phyloP scores from a whole-genome alignment of 78 protist genomes.

The Dictyostelium capitatum region DNA sequence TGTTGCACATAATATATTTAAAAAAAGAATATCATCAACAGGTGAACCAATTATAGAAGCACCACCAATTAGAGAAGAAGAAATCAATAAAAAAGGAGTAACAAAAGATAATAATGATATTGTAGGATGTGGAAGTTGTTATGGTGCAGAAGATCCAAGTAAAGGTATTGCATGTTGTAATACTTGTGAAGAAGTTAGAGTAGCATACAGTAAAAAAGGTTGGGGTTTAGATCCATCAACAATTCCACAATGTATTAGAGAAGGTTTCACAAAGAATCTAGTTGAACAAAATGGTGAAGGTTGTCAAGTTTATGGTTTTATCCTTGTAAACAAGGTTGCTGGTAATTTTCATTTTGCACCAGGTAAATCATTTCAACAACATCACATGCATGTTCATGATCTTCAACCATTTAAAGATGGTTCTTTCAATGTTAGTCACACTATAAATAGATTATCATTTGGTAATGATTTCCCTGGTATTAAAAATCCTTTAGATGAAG shows the following conservation, averaged over 20 bases:
- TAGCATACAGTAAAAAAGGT: conserved; percentile 87
- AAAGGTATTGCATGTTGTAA: conserved; percentile 89
- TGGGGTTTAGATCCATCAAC: conserved; percentile 88
- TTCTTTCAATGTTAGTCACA: conserved; percentile 89
- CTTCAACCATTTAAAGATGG: conserved; percentile 67
- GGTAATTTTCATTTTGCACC: conserved; percentile 97
- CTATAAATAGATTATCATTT: conserved; percentile 87
- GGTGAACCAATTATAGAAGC: conserved; percentile 61
- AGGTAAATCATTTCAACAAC: conserved; percentile 86
- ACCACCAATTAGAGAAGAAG: conserved; percentile 53
- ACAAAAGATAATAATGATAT: background rate
- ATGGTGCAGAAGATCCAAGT: conserved; percentile 91
- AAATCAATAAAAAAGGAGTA: conserved; percentile 16
- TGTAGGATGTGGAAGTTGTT: conserved; percentile 91
- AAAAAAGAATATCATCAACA: conserved; percentile 55
- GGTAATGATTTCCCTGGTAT: conserved; percentile 94
- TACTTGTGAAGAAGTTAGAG: conserved; percentile 92
- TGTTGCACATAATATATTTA: conserved; percentile 83
- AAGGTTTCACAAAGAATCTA: conserved; percentile 75
- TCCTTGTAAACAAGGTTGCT: conserved; percentile 91
- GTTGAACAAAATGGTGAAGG: conserved; percentile 90
- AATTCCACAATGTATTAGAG: conserved; percentile 67
- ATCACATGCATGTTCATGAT: conserved; percentile 88
- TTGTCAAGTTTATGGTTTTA: conserved; percentile 90
- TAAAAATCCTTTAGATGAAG: conserved; percentile 90